phyloP scores from a whole-genome alignment of 2,329 filamentous ascomycete genomes.

The Gremmenia infestans region DNA sequence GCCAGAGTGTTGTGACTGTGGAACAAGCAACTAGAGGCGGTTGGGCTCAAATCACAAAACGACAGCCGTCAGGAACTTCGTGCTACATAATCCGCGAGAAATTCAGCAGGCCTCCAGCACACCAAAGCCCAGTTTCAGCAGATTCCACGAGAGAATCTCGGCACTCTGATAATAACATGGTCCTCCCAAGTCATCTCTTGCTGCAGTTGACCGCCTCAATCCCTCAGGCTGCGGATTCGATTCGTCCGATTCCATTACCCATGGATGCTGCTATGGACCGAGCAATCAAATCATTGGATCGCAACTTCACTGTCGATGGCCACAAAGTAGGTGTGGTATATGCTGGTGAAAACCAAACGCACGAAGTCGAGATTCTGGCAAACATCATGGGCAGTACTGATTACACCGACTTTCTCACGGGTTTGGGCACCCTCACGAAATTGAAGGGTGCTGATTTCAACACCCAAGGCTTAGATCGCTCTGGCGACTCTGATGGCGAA shows the following conservation, averaged over 20 bases:
- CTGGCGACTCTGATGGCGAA: constrained; percentile 74
- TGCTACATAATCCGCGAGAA: constrained; percentile 49
- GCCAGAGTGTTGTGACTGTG: constrained; percentile 68
- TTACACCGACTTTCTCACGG: constrained; percentile 79
- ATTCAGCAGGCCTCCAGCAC: constrained; percentile 52
- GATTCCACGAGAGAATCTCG: constrained; percentile 48
- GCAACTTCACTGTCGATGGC: constrained; percentile 83
- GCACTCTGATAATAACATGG: constrained; percentile 49
- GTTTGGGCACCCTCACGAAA: constrained; percentile 74
- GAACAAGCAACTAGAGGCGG: constrained; percentile 64
- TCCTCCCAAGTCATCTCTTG: constrained; percentile 69
- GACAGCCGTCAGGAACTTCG: constrained; percentile 65
- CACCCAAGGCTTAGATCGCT: constrained; percentile 81
- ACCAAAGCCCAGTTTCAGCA: constrained; percentile 46
- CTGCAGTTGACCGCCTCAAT: constrained; percentile 63
- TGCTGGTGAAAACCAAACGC: constrained; percentile 78
- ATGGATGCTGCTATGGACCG: constrained; percentile 49
- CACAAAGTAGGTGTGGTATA: constrained; percentile 96
- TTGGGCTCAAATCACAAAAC: constrained; percentile 65
- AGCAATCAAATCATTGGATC: constrained; percentile 77
- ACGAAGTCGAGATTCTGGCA: constrained; percentile 77
- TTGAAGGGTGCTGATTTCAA: constrained; percentile 85
- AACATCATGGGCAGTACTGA: constrained; percentile 84
- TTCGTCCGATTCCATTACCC: constrained; percentile 72
- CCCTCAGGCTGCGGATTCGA: constrained; percentile 50